phyloP scores from a whole-genome alignment of 805 yeast genomes.

The Suhomyces vadensis region DNA sequence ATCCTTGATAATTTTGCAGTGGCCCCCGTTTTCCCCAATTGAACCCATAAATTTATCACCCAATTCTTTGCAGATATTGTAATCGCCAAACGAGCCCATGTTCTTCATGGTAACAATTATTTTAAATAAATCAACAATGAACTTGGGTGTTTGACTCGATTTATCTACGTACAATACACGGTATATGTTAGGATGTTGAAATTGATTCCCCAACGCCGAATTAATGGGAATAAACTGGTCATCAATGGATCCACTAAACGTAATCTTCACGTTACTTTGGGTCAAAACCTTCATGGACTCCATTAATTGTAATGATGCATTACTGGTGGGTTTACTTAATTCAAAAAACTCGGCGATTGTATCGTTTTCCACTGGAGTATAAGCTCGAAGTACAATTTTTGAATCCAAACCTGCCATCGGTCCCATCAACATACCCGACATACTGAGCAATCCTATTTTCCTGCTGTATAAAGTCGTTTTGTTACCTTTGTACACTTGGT shows the following conservation, averaged over 20 bases:
- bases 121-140: slow-evolving; percentile 28
- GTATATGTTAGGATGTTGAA: slow-evolving; percentile 40
- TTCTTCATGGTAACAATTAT: slow-evolving; percentile 34
- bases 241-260: slow-evolving; percentile 32
- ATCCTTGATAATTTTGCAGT: slow-evolving; percentile 27
- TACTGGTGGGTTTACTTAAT: slow-evolving; percentile 24
- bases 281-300: slow-evolving; percentile 22
- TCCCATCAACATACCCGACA: slow-evolving; percentile 38
- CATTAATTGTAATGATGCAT: slow-evolving; percentile 18
- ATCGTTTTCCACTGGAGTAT: slow-evolving; percentile 35
- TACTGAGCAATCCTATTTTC: slow-evolving; percentile 32
- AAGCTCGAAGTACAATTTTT: slow-evolving; percentile 41
- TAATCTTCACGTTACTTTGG: slow-evolving; percentile 32
- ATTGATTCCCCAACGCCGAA: slow-evolving; percentile 30
- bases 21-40: slow-evolving; percentile 25
- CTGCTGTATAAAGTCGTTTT: not conserved
- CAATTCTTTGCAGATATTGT: slow-evolving; percentile 29
- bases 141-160: slow-evolving; percentile 24
- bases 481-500: not conserved
- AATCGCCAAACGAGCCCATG: slow-evolving; percentile 34
- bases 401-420: slow-evolving; percentile 33
- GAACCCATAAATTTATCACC: slow-evolving; percentile 31
- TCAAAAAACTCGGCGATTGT: slow-evolving; percentile 39
- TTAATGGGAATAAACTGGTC: slow-evolving; percentile 41
- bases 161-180: slow-evolving; percentile 27